A percentile compares a stretch with the other conserved stretches of the same genome.
Evolutionary conservation across 306 rosid genomes (phyloP).

Genomic region (Gynostemma pentaphyllum): DNA sequence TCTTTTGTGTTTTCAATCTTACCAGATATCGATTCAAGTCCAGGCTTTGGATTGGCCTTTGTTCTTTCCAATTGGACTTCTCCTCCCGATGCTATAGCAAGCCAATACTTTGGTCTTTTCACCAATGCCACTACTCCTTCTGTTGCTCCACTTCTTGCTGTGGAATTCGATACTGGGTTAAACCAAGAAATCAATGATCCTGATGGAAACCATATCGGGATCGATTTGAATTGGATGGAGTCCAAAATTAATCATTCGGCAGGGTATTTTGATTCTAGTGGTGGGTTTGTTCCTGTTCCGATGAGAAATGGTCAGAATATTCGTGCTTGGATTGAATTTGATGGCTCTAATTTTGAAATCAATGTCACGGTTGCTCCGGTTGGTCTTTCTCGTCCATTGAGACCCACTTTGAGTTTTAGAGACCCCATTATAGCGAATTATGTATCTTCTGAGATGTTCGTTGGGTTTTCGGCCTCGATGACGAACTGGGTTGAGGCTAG

Average conservation of each 20-base stretch:
- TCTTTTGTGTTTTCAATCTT: slow-evolving; percentile 71
- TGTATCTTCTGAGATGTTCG: slow-evolving; percentile 57
- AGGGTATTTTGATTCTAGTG: slow-evolving; percentile 48
- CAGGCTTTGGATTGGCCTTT: slow-evolving; percentile 81
- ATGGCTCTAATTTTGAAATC: slow-evolving; percentile 34
- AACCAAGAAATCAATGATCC: slow-evolving; percentile 76
- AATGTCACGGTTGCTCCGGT: slow-evolving; percentile 63
- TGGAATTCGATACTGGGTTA: slow-evolving; percentile 73
- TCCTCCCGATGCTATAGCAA: slow-evolving; percentile 56
- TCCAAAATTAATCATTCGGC: slow-evolving; percentile 13
- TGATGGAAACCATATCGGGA: slow-evolving; percentile 65
- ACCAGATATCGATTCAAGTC: slow-evolving; percentile 45
- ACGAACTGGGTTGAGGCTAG: slow-evolving; percentile 61
- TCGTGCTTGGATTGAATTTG: slow-evolving; percentile 71
- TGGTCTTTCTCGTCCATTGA: slow-evolving; percentile 36
- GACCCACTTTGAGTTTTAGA: slow-evolving; percentile 41
- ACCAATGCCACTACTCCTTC: slow-evolving; percentile 28
- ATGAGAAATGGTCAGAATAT: slow-evolving; percentile 60
- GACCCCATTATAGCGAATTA: slow-evolving; percentile 39
- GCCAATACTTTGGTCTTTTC: slow-evolving; percentile 87
- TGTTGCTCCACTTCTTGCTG: slow-evolving; percentile 53
- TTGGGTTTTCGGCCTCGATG: slow-evolving; percentile 84
- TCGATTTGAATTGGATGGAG: slow-evolving; percentile 45
- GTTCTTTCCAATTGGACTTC: slow-evolving; percentile 53
- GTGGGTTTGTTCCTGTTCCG: slow-evolving; percentile 36